Evolutionary conservation across 495 filamentous ascomycete genomes (phyloP).

Genomic region (Podospora comata): DNA sequence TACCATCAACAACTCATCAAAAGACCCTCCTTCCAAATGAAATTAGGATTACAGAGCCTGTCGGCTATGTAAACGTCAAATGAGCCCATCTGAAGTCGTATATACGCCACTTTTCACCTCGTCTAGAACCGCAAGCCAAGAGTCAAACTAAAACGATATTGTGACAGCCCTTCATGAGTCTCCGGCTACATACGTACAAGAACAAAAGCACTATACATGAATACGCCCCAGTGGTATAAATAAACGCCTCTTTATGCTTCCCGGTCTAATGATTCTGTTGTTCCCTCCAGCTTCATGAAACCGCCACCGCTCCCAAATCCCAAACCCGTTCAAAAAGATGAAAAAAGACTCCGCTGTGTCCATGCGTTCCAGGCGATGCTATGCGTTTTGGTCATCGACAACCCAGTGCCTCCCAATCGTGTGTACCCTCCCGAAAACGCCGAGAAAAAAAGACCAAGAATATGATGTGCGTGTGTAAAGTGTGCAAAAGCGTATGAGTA

Average conservation of each 20-base stretch:
- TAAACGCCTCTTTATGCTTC: conserved; percentile 24
- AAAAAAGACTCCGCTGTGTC: conserved; percentile 6
- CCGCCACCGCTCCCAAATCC: background rate
- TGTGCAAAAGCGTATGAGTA: background rate
- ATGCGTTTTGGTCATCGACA: conserved; percentile 14
- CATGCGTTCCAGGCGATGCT: conserved; percentile 24
- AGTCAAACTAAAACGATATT: background rate
- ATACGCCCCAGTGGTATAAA: conserved; percentile 21
- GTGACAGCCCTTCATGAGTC: background rate
- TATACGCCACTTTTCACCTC: background rate
- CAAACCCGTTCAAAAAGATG: background rate
- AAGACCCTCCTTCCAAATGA: too few species aligned
- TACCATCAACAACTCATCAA: too few species aligned
- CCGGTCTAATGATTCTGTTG: conserved; percentile 14
- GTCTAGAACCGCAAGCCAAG: background rate
- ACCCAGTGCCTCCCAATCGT: conserved; percentile 9
- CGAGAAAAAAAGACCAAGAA: conserved; percentile 35
- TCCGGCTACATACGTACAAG: conserved; percentile 10
- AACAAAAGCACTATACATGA: conserved; percentile 11
- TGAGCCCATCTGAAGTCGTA: too few species aligned
- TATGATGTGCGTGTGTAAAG: conserved; percentile 34
- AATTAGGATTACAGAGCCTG: too few species aligned
- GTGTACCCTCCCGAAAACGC: conserved; percentile 7
- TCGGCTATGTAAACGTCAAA: too few species aligned
- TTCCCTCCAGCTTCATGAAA: background rate